phyloP scores from a whole-genome alignment of 805 yeast genomes.

The Saccharomycopsis schoenii region DNA sequence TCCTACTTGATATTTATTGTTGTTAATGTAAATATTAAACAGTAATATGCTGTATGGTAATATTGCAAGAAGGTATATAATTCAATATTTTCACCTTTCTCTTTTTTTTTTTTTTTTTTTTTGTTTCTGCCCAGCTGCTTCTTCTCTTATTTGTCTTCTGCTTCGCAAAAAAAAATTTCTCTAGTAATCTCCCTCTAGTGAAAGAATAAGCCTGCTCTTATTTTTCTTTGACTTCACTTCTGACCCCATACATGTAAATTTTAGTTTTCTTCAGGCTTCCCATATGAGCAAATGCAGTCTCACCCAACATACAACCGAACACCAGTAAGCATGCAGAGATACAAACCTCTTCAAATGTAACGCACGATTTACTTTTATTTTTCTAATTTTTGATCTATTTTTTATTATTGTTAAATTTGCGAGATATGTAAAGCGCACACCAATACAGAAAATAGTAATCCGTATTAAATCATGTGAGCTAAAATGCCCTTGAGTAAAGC shows the following conservation, averaged over 20 bases:
- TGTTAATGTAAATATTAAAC: background rate
- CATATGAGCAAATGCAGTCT: no score
- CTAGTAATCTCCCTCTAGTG: background rate
- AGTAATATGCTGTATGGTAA: background rate
- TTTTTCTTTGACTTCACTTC: background rate
- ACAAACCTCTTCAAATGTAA: no score
- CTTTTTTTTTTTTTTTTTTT: background rate
- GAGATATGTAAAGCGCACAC: no score
- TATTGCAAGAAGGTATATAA: background rate
- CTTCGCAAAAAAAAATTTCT: background rate
- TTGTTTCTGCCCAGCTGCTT: background rate
- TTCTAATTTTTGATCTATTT: no score
- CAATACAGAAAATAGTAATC: no score
- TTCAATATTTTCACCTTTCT: constrained; percentile 1
- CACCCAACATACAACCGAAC: background rate
- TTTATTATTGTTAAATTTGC: no score
- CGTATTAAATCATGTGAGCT: no score
- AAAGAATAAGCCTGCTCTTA: background rate
- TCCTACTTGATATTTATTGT: background rate
- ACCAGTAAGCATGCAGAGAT: background rate
- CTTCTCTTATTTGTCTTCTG: background rate
- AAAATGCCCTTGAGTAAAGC: no score
- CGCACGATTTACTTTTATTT: no score
- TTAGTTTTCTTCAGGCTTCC: no score
- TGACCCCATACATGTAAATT: no score